Conservation (phyloP, 1,284 basidiomycete genomes). For the Termitomyces sp. region DNA sequence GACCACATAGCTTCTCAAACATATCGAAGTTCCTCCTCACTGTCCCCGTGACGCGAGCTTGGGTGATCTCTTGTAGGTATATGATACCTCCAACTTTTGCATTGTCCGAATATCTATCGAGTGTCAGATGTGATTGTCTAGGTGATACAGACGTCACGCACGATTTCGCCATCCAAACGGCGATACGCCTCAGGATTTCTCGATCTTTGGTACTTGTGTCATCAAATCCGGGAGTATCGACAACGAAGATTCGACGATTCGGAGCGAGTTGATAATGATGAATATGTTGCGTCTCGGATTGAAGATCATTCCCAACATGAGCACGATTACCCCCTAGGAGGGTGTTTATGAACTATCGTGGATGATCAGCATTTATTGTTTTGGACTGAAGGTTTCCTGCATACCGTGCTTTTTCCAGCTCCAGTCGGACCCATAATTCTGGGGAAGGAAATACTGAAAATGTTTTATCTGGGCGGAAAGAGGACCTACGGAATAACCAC, state of each 20-base stretch:
- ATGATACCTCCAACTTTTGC: conserved; percentile 14
- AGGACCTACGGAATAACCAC: conserved; percentile 8
- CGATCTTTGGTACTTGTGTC: conserved; percentile 7
- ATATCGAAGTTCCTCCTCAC: conserved; percentile 10
- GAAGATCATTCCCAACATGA: conserved; percentile 4
- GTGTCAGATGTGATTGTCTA: neutral
- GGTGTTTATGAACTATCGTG: conserved; percentile 5
- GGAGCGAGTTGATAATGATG: conserved; percentile 2
- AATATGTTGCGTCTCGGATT: conserved; percentile 6
- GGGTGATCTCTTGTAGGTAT: conserved; percentile 9
- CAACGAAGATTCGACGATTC: conserved; percentile 3
- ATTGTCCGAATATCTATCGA: conserved; percentile 3
- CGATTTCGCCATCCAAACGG: conserved; percentile 7
- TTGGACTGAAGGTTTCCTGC: neutral
- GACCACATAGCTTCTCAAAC: conserved; percentile 13
- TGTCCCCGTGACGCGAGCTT: conserved; percentile 7
- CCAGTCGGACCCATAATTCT: conserved; percentile 12
- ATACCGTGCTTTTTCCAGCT: conserved; percentile 10
- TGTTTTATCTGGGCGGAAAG: neutral
- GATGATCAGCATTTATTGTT: neutral
- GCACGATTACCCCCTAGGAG: neutral
- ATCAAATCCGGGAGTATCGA: conserved; percentile 9
- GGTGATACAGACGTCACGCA: neutral
- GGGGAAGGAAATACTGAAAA: neutral
- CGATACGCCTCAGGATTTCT: conserved; percentile 5